These are phyloP conservation scores for Blastobotrys malaysiensis DNA, from an alignment of 1,139 yeast genomes.

Conservation along the genomic window DNA sequence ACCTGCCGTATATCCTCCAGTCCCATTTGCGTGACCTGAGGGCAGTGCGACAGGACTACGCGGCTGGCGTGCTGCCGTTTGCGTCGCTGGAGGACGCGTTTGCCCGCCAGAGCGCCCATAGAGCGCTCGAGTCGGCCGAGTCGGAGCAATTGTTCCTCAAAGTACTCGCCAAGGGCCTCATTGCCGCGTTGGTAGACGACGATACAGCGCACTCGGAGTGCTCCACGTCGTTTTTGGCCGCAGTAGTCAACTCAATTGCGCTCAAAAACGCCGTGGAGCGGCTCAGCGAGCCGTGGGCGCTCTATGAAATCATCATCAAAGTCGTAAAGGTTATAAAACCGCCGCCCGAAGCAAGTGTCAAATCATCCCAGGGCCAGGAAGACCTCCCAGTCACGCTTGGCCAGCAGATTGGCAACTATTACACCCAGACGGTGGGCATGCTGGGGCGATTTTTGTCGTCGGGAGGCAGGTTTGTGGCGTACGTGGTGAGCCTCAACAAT, in stretches of 20 bases:
- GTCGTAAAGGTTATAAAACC: conserved; percentile 19
- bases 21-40: conserved; percentile 33
- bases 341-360: background rate
- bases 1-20: conserved; percentile 39
- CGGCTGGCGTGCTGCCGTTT: conserved; percentile 23
- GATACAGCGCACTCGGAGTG: conserved; percentile 38
- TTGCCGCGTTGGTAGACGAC: conserved; percentile 36
- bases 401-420: conserved; percentile 15
- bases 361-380: background rate
- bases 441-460: conserved; percentile 15
- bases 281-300: conserved; percentile 42
- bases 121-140: conserved; percentile 36
- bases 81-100: conserved; percentile 33
- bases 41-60: conserved; percentile 21
- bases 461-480: conserved; percentile 21
- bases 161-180: conserved; percentile 34
- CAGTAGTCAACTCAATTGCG: conserved; percentile 40
- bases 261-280: conserved; percentile 39
- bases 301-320: conserved; percentile 39
- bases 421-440: conserved; percentile 12
- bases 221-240: conserved; percentile 36
- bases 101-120: conserved; percentile 43
- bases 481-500: conserved; percentile 18
- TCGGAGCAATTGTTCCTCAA: conserved; percentile 31
- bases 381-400: conserved; percentile 9